A percentile compares a stretch with the other conserved stretches of the same genome.
phyloP scores from a whole-genome alignment of 345 rosid genomes.

The Sisymbrium altissimum region DNA sequence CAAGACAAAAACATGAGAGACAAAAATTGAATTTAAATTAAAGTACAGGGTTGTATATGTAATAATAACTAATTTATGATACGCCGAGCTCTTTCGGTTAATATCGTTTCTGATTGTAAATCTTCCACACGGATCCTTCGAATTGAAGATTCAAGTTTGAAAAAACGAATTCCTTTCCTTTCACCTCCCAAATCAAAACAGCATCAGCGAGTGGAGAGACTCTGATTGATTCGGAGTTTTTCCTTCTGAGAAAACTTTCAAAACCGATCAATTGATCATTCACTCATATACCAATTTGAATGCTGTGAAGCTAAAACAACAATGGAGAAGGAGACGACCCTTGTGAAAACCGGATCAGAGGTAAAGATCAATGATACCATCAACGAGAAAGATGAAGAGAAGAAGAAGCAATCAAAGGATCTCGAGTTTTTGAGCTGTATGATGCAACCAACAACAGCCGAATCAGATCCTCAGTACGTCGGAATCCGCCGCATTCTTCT shows the following conservation, averaged over 20 bases:
- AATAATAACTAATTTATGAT: not conserved
- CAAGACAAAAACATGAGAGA: not conserved
- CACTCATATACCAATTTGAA: not conserved
- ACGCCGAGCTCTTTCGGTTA: not conserved
- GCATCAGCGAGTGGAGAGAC: not conserved
- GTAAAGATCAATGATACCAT: constrained; percentile 15
- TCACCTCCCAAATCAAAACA: too few relatives aligned
- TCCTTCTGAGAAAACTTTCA: not conserved
- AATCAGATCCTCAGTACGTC: constrained; percentile 62
- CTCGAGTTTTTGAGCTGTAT: constrained; percentile 69
- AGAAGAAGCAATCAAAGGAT: constrained; percentile 40
- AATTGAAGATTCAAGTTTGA: not conserved
- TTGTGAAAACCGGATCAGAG: constrained; percentile 20
- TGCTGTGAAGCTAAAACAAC: constrained; percentile 13
- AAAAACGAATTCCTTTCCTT: not conserved
- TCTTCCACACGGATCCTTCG: not conserved
- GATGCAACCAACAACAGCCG: constrained; percentile 65
- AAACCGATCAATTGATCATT: not conserved
- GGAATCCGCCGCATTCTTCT: constrained; percentile 90
- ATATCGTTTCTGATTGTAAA: not conserved
- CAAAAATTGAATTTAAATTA: not conserved
- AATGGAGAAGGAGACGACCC: constrained; percentile 43
- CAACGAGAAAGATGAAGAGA: constrained; percentile 21
- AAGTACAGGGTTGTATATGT: not conserved
- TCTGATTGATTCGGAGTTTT: not conserved